These are phyloP conservation scores for Ophidiomyces ophidiicola DNA, from an alignment of 2,329 filamentous ascomycete species.

Conservation along the genomic window DNA sequence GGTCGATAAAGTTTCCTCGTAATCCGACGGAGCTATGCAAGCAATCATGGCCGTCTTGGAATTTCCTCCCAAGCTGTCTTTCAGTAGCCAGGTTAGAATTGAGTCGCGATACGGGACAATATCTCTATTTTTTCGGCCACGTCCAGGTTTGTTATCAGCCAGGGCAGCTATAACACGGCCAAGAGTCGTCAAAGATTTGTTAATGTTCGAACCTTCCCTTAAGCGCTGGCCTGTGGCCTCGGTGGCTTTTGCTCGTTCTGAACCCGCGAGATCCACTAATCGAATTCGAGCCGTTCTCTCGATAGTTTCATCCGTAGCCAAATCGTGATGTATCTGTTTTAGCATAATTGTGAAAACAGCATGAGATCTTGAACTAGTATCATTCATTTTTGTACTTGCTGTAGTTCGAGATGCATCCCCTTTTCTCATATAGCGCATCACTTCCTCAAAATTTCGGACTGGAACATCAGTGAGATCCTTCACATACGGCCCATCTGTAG, in stretches of 20 bases:
- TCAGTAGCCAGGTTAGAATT: conserved; percentile 71
- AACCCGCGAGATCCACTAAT: conserved; percentile 86
- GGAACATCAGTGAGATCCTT: conserved; percentile 92
- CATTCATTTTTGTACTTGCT: conserved; percentile 98
- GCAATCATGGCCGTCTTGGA: conserved; percentile 99
- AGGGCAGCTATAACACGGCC: conserved; percentile 91
- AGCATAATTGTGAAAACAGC: conserved; percentile 97
- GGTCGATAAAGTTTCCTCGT: conserved; percentile 92
- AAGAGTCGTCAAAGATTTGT: conserved; percentile 92
- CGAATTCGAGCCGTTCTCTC: conserved; percentile 89
- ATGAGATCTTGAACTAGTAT: conserved; percentile 90
- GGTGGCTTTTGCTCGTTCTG: conserved; percentile 86
- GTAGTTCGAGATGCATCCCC: conserved; percentile 80
- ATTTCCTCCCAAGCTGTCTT: conserved; percentile 91
- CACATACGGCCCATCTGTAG: conserved; percentile 88
- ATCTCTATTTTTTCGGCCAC: conserved; percentile 51
- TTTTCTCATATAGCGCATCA: conserved; percentile 78
- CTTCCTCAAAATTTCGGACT: conserved; percentile 74
- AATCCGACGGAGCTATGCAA: conserved; percentile 88
- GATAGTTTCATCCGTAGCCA: conserved; percentile 94
- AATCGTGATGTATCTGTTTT: conserved; percentile 95
- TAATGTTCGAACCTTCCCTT: conserved; percentile 94
- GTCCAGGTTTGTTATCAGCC: conserved; percentile 56
- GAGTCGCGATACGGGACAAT: conserved; percentile 91
- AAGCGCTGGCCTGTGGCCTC: conserved; percentile 86